Percentiles rank a stretch among this genome's conserved stretches.
Conservation (phyloP, 139 green algal species). For the Ulvella scutata region DNA sequence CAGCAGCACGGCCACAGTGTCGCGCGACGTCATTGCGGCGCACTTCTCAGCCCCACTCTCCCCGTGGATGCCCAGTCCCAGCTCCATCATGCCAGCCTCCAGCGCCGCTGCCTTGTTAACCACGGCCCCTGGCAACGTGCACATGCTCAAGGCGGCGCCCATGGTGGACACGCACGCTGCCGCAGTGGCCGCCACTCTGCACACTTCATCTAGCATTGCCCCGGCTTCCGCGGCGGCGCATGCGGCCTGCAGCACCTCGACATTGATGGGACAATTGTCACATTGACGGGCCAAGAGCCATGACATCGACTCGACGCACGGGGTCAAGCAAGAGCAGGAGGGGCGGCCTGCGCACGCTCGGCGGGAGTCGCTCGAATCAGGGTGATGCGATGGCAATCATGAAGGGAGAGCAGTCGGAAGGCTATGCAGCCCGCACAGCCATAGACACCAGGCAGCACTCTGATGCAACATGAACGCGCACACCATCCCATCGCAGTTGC, state of each 20-base stretch:
- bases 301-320: too few relatives aligned
- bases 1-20: conserved; percentile 26
- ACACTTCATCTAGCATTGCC: conserved; percentile 31
- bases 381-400: too few relatives aligned
- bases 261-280: too few relatives aligned
- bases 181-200: conserved; percentile 18
- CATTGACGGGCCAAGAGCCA: too few relatives aligned
- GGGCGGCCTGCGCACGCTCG: too few relatives aligned
- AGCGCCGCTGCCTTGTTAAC: conserved; percentile 19
- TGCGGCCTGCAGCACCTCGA: conserved; percentile 45
- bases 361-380: too few relatives aligned
- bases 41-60: conserved; percentile 45
- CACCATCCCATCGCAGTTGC: too few relatives aligned
- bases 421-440: too few relatives aligned
- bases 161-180: conserved; percentile 35
- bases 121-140: conserved; percentile 42
- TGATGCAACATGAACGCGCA: too few relatives aligned
- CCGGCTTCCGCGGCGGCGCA: conserved; percentile 53
- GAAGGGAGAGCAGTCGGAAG: too few relatives aligned
- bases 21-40: conserved; percentile 2
- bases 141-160: conserved; percentile 44
- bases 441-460: too few relatives aligned
- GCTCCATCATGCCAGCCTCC: conserved; percentile 39
- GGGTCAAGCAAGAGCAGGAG: too few relatives aligned
- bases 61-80: conserved; percentile 80